Evolutionary conservation across 805 yeast genomes (phyloP).

Genomic region (Saccharomycopsis babjevae): DNA sequence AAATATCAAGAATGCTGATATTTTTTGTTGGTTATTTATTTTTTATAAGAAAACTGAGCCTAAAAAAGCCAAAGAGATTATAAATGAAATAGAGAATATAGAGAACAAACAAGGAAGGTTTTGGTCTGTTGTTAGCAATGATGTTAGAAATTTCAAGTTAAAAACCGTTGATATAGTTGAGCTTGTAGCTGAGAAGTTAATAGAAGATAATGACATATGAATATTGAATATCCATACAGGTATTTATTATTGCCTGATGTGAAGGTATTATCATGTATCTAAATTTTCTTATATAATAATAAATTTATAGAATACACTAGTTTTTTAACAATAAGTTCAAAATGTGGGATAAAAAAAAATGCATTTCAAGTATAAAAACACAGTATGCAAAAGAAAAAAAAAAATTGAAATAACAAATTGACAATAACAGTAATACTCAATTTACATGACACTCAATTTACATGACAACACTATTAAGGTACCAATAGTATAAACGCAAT

Average conservation of each 20-base stretch:
- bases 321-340: too few relatives aligned
- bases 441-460: background rate
- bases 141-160: slow-evolving; percentile 35
- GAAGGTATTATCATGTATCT: too few relatives aligned
- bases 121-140: slow-evolving; percentile 48
- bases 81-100: slow-evolving; percentile 30
- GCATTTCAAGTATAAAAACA: background rate
- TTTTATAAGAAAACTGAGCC: slow-evolving; percentile 28
- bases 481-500: background rate
- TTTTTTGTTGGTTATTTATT: slow-evolving; percentile 58
- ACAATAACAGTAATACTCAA: background rate
- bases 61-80: slow-evolving; percentile 1
- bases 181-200: slow-evolving; percentile 21
- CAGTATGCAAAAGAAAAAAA: background rate
- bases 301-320: too few relatives aligned
- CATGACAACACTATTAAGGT: too few relatives aligned
- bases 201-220: background rate
- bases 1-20: slow-evolving; percentile 58
- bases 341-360: too few relatives aligned
- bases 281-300: too few relatives aligned
- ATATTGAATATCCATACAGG: background rate
- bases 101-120: slow-evolving; percentile 52
- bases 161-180: slow-evolving; percentile 32
- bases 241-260: too few relatives aligned
- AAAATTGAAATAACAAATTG: background rate